phyloP scores from a whole-genome alignment of 768 basidiomycete genomes.

The Rhizopogon rudus region DNA sequence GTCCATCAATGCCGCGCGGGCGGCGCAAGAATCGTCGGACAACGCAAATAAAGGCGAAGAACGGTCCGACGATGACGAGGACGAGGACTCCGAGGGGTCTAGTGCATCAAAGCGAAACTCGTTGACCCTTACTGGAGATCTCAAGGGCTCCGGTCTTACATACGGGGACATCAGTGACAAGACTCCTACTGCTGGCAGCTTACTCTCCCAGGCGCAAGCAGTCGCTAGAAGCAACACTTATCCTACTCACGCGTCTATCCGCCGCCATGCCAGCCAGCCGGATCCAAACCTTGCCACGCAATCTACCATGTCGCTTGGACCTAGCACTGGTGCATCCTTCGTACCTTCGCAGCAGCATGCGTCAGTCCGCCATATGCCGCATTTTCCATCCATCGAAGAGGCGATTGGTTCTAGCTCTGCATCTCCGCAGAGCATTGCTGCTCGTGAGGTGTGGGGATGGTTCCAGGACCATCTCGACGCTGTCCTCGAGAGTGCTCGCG shows the following conservation, averaged over 20 bases:
- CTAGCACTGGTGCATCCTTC: conserved; percentile 42
- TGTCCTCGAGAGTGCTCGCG: conserved; percentile 69
- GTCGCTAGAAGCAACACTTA: conserved; percentile 50
- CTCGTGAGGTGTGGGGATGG: conserved; percentile 86
- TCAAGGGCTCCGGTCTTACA: conserved; percentile 49
- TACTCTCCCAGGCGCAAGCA: conserved; percentile 75
- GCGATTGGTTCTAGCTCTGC: conserved; percentile 70
- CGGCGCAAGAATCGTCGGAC: conserved; percentile 68
- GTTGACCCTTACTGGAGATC: conserved; percentile 57
- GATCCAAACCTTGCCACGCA: conserved; percentile 52
- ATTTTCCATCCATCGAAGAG: conserved; percentile 85
- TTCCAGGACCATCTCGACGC: conserved; percentile 89
- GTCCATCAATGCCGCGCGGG: conserved; percentile 69
- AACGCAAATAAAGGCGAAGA: conserved; percentile 57
- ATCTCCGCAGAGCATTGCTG: conserved; percentile 73
- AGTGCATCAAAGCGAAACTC: conserved; percentile 77
- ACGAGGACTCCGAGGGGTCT: conserved; percentile 78
- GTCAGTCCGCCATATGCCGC: conserved; percentile 72
- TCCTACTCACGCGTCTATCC: conserved; percentile 71
- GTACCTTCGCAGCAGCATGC: conserved; percentile 42
- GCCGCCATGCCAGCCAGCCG: conserved; percentile 57
- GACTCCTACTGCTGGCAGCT: conserved; percentile 76
- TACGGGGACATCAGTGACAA: conserved; percentile 73
- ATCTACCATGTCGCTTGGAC: conserved; percentile 52
- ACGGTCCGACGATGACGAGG: conserved; percentile 79